Evolutionary conservation across 768 basidiomycete genomes (phyloP).

Genomic region (Termitomyces sp.): DNA sequence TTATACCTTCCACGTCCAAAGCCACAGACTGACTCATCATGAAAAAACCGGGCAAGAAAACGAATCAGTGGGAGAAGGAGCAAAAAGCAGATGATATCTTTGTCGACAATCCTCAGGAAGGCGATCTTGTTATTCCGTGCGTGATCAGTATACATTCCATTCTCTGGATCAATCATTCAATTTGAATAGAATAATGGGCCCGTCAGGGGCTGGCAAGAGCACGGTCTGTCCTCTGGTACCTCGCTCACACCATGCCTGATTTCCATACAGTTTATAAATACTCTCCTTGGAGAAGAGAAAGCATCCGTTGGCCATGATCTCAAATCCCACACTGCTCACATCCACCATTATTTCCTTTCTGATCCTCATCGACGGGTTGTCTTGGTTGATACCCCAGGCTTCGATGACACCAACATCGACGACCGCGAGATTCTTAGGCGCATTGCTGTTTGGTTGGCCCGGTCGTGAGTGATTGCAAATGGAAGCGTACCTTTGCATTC

Average conservation of each 20-base stretch:
- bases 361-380: conserved; percentile 10
- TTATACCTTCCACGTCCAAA: background rate
- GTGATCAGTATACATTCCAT: background rate
- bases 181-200: conserved; percentile 10
- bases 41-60: background rate
- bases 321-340: conserved; percentile 5
- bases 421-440: conserved; percentile 15
- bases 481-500: background rate
- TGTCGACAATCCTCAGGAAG: conserved; percentile 1
- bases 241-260: background rate
- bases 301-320: conserved; percentile 9
- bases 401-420: conserved; percentile 13
- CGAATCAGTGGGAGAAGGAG: conserved; percentile 7
- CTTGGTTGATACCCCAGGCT: conserved; percentile 19
- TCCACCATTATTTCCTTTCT: conserved; percentile 6
- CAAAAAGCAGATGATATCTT: conserved; percentile 5
- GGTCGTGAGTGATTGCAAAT: conserved; percentile 11
- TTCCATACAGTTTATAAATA: conserved; percentile 4
- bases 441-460: conserved; percentile 13
- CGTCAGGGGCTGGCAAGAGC: conserved; percentile 17
- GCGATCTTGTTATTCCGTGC: conserved; percentile 14
- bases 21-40: background rate
- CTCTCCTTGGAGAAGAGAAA: background rate
- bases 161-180: background rate
- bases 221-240: conserved; percentile 3